These are phyloP conservation scores for Ballota nigra DNA, from an alignment of 257 asterid species.

Conservation along the genomic window DNA sequence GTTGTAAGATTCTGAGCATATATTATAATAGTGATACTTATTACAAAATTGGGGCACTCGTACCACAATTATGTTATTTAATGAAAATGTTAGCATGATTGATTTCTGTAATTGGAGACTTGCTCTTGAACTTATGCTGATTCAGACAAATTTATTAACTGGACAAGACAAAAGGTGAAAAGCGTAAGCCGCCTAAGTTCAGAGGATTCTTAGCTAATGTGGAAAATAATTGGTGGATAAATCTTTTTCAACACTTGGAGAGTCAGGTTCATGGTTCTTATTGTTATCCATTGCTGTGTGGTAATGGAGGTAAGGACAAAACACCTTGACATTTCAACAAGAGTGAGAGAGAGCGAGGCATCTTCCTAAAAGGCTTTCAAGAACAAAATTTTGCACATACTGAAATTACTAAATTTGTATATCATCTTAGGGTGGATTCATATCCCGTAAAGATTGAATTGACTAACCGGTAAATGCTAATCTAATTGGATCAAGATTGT, in stretches of 20 bases:
- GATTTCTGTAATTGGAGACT: slow-evolving; percentile 19
- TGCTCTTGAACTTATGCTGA: slow-evolving; percentile 5
- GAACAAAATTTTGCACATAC: neutral
- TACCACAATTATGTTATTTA: neutral
- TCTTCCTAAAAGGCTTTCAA: neutral
- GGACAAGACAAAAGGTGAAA: slow-evolving; percentile 15
- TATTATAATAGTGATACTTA: neutral
- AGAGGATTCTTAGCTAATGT: slow-evolving; percentile 15
- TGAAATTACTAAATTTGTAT: neutral
- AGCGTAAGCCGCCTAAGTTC: slow-evolving; percentile 1
- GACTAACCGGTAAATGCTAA: neutral
- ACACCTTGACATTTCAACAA: slow-evolving; percentile 23
- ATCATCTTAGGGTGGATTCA: neutral
- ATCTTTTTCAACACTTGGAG: slow-evolving; percentile 9
- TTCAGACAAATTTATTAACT: slow-evolving; percentile 7
- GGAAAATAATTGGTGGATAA: neutral
- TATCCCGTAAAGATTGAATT: neutral
- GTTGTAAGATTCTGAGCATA: slow-evolving; percentile 2
- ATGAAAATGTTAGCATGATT: neutral
- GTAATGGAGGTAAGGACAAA: slow-evolving; percentile 13
- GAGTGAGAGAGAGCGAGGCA: neutral
- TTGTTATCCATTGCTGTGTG: slow-evolving; percentile 11
- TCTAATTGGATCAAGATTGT: neutral
- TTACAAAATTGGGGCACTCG: neutral
- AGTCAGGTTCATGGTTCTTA: slow-evolving; percentile 1